A percentile compares a stretch with the other conserved stretches of the same genome.
phyloP scores from a whole-genome alignment of 192 early-diverging fungal species.

The Gamsiella multidivaricata region DNA sequence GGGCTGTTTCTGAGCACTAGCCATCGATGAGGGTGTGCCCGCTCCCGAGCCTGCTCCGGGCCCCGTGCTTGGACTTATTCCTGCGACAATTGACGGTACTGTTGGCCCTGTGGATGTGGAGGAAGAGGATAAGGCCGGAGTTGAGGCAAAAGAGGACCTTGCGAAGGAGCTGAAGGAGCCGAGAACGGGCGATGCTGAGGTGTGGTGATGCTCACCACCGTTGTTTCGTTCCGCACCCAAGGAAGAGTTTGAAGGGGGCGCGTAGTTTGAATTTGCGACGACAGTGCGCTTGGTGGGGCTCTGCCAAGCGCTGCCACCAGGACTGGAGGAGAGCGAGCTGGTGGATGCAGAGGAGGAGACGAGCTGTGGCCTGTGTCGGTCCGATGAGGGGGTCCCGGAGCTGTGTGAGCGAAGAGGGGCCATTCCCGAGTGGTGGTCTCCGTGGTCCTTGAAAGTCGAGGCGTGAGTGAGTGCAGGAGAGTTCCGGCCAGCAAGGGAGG shows the following conservation, averaged over 20 bases:
- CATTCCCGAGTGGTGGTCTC: constrained; percentile 12
- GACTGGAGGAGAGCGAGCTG: neutral
- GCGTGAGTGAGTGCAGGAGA: constrained; percentile 30
- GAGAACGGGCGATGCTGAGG: constrained; percentile 15
- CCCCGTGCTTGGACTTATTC: neutral
- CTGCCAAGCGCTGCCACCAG: neutral
- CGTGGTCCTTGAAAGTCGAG: constrained; percentile 10
- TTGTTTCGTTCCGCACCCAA: neutral
- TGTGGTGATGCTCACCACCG: neutral
- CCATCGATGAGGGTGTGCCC: neutral
- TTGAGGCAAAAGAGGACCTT: constrained; percentile 3
- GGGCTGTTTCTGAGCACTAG: constrained; percentile 18
- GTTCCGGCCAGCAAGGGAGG: constrained; percentile 33
- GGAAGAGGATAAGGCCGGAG: neutral
- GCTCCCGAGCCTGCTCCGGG: neutral
- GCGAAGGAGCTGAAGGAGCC: constrained; percentile 7
- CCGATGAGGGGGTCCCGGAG: neutral
- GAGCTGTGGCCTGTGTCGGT: constrained; percentile 11
- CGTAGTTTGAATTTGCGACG: neutral
- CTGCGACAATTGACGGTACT: constrained; percentile 3
- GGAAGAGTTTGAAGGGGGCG: neutral
- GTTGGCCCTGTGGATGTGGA: neutral
- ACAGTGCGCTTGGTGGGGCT: neutral
- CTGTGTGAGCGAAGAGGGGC: constrained; percentile 6
- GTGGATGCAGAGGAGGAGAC: neutral